phyloP scores from a whole-genome alignment of 352 stramenopile genomes.

The Thalassiosira exigua region DNA sequence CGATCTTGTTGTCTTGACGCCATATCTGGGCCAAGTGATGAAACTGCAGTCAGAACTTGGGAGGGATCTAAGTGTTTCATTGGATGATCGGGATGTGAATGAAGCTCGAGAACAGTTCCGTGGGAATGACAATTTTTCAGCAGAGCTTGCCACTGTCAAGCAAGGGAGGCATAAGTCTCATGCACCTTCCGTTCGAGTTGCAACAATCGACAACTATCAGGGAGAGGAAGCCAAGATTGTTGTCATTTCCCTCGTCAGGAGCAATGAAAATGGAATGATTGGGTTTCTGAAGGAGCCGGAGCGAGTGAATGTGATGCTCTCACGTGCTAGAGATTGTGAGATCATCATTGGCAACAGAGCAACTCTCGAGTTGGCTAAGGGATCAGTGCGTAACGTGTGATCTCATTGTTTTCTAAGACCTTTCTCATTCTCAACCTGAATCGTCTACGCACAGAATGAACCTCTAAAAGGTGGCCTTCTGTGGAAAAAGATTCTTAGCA shows the following conservation, averaged over 20 bases:
- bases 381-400: too few species aligned
- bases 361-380: conserved; percentile 26
- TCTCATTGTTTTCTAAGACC: too few species aligned
- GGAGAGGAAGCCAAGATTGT: conserved; percentile 39
- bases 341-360: conserved; percentile 36
- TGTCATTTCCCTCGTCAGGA: conserved; percentile 32
- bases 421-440: too few species aligned
- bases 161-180: not conserved
- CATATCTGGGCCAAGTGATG: conserved; percentile 39
- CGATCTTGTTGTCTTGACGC: conserved; percentile 36
- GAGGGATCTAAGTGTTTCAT: conserved; percentile 13
- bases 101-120: conserved; percentile 17
- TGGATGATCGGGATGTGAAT: conserved; percentile 36
- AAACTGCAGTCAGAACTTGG: conserved; percentile 33
- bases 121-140: conserved; percentile 20
- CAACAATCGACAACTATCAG: conserved; percentile 42
- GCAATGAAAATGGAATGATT: conserved; percentile 26
- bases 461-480: conserved; percentile 25
- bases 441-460: too few species aligned
- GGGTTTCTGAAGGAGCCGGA: conserved; percentile 34
- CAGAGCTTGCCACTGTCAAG: conserved; percentile 20
- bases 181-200: conserved; percentile 11
- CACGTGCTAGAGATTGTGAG: conserved; percentile 30
- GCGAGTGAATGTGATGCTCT: conserved; percentile 35
- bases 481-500: conserved; percentile 30